Conservation (phyloP, 805 yeast species). For the Dipodascopsis uninucleata region DNA sequence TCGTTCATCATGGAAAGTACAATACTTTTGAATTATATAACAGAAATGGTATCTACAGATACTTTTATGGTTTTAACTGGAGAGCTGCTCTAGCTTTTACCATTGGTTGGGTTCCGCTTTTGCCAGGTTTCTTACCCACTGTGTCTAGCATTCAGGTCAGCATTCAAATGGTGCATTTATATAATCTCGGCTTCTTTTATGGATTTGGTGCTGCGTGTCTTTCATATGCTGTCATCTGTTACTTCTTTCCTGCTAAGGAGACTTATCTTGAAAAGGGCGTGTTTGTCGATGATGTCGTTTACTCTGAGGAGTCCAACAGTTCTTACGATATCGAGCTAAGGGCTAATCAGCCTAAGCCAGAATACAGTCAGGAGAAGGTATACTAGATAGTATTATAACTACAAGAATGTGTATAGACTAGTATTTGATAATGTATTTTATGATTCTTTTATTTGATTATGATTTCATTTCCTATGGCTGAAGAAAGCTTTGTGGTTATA, state of each 20-base stretch:
- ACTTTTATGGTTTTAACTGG: conserved; percentile 45
- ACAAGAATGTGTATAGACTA: too few relatives aligned
- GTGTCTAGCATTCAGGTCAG: conserved; percentile 19
- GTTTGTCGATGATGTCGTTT: conserved; percentile 1
- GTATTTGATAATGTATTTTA: too few relatives aligned
- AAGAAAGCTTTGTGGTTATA: too few relatives aligned
- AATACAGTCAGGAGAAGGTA: too few relatives aligned
- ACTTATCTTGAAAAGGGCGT: conserved; percentile 18
- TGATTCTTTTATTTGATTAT: too few relatives aligned
- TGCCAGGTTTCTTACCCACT: conserved; percentile 32
- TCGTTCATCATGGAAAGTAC: conserved; percentile 33
- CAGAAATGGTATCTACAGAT: conserved; percentile 40
- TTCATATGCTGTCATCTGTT: conserved; percentile 20
- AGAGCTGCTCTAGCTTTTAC: conserved; percentile 41
- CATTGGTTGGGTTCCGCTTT: conserved; percentile 28
- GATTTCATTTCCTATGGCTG: too few relatives aligned
- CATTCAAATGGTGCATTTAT: conserved; percentile 27
- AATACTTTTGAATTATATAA: conserved; percentile 22
- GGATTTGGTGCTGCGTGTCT: conserved; percentile 26
- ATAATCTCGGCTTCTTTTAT: conserved; percentile 30
- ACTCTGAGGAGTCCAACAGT: not conserved
- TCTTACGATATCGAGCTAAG: conserved; percentile 2
- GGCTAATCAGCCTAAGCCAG: too few relatives aligned
- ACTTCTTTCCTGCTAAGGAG: conserved; percentile 21
- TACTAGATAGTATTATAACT: too few relatives aligned